Evolutionary conservation across 108 stramenopile genomes (phyloP).

Genomic region (Parietichytrium sp.): DNA sequence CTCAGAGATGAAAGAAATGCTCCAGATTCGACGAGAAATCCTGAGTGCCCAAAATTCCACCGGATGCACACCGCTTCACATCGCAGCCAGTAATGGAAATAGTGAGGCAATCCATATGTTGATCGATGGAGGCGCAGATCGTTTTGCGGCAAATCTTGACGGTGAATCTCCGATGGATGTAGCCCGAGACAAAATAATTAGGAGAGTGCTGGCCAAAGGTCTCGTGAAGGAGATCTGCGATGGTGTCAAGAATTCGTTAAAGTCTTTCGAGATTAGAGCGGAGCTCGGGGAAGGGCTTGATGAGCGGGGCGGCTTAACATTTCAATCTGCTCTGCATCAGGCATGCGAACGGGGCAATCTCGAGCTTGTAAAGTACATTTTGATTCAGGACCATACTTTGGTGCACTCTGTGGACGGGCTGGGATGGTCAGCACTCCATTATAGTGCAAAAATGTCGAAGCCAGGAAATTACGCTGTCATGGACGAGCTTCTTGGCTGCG

Average conservation of each 20-base stretch:
- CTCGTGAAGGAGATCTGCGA: neutral
- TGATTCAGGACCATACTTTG: neutral
- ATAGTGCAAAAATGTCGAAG: neutral
- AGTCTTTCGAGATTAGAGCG: neutral
- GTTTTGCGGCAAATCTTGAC: neutral
- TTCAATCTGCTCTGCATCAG: neutral
- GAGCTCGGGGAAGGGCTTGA: neutral
- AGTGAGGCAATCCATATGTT: neutral
- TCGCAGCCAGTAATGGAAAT: neutral
- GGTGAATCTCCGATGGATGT: neutral
- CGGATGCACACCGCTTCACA: conserved; percentile 28
- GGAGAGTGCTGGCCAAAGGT: neutral
- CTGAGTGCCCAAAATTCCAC: neutral
- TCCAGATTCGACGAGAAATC: too few species aligned
- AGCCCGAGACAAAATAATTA: neutral
- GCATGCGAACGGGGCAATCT: neutral
- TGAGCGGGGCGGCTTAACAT: neutral
- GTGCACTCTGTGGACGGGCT: neutral
- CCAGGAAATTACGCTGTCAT: neutral
- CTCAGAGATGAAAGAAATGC: too few species aligned
- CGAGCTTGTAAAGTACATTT: neutral
- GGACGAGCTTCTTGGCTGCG: neutral
- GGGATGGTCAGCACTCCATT: neutral
- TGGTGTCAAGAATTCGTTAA: neutral
- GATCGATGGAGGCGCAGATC: neutral